Conservation (phyloP, 257 asterid genomes). For the Ligustrum vulgare region DNA sequence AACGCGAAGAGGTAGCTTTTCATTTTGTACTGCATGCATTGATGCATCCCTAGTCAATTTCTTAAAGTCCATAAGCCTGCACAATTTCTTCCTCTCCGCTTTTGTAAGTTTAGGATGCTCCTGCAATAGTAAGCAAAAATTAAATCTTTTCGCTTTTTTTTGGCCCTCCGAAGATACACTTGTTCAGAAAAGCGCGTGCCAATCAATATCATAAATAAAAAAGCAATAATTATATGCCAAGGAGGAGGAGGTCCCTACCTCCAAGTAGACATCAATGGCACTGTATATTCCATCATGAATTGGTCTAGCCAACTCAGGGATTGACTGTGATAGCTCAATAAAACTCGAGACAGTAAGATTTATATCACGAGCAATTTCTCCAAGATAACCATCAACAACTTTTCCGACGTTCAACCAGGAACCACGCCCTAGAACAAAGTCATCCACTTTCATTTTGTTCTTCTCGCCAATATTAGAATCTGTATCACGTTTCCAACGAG, state of each 20-base stretch:
- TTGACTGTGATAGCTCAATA: slow-evolving; percentile 52
- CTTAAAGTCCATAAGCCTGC: slow-evolving; percentile 74
- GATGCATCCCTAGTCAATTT: slow-evolving; percentile 64
- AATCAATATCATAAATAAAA: no score
- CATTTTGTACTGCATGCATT: slow-evolving; percentile 93
- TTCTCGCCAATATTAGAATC: slow-evolving; percentile 35
- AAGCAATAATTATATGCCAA: neutral
- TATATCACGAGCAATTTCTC: slow-evolving; percentile 63
- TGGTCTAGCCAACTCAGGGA: slow-evolving; percentile 79
- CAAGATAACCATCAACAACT: slow-evolving; percentile 64
- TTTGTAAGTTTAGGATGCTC: slow-evolving; percentile 61
- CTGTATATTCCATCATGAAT: slow-evolving; percentile 73
- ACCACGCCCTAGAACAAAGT: slow-evolving; percentile 62
- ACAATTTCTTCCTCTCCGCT: slow-evolving; percentile 68
- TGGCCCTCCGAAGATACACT: neutral
- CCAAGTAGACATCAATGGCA: slow-evolving; percentile 72
- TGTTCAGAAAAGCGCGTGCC: neutral
- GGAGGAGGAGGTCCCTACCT: slow-evolving; percentile 36
- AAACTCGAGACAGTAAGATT: slow-evolving; percentile 50
- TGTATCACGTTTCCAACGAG: slow-evolving; percentile 38
- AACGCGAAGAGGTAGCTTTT: slow-evolving; percentile 74
- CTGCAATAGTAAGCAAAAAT: slow-evolving; percentile 32
- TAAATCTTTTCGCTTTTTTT: neutral
- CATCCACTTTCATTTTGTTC: slow-evolving; percentile 33
- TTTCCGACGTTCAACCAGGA: slow-evolving; percentile 73